These are phyloP conservation scores for Nymphaea thermarum DNA, from an alignment of 164 flowering plant species.

Conservation along the genomic window DNA sequence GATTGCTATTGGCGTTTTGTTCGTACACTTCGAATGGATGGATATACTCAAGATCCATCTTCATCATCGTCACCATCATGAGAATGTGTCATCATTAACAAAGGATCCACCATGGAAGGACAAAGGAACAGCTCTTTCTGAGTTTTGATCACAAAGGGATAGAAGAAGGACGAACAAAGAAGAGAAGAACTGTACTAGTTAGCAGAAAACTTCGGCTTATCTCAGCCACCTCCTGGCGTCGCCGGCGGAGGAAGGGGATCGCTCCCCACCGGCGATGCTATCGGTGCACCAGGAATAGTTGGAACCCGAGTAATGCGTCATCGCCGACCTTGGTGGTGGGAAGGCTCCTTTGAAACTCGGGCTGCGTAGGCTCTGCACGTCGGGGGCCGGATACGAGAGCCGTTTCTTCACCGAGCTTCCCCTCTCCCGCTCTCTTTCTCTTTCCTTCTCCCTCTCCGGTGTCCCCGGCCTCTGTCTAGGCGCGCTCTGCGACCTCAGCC, in stretches of 20 bases:
- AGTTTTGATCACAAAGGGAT: too few species aligned
- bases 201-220: background rate
- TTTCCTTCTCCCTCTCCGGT: constrained; percentile 44
- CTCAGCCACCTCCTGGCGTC: constrained; percentile 57
- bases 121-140: too few species aligned
- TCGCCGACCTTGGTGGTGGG: constrained; percentile 3
- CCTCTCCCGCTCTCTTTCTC: constrained; percentile 61
- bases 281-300: constrained; percentile 33
- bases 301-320: constrained; percentile 22
- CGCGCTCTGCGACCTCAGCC: constrained; percentile 36
- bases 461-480: constrained; percentile 12
- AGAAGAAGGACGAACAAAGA: too few species aligned
- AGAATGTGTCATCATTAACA: too few species aligned
- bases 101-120: too few species aligned
- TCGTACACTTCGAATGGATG: too few species aligned
- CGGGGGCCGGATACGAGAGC: constrained; percentile 47
- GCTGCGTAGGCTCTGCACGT: constrained; percentile 26
- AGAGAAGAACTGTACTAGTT: too few species aligned
- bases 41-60: too few species aligned
- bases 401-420: constrained; percentile 44
- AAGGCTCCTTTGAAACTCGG: constrained; percentile 35
- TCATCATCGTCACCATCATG: too few species aligned
- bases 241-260: constrained; percentile 46
- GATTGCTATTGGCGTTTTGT: too few species aligned
- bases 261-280: constrained; percentile 37